These are phyloP conservation scores for Penicillium cosmopolitanum DNA, from an alignment of 495 filamentous ascomycete species.

Conservation along the genomic window DNA sequence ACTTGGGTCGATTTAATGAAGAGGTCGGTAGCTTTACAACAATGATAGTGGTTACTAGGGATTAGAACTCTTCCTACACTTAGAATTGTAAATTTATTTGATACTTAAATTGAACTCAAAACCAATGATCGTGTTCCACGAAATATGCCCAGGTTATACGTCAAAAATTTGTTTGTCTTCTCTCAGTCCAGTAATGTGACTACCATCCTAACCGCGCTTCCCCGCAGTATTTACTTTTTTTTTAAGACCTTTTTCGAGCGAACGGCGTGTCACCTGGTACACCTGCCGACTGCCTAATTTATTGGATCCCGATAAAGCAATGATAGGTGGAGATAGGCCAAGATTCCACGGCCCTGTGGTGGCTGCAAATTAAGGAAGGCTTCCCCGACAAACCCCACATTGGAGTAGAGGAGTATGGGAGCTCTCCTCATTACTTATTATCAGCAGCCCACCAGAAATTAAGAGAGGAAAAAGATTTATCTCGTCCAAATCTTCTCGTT, in stretches of 20 bases:
- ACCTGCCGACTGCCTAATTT: neutral
- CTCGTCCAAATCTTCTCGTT: neutral
- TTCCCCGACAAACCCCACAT: conserved; percentile 24
- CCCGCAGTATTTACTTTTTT: neutral
- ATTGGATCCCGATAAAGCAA: neutral
- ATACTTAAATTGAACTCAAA: neutral
- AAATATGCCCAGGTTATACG: no score
- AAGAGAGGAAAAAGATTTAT: neutral
- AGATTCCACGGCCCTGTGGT: neutral
- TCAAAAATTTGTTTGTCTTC: neutral
- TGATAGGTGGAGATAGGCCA: neutral
- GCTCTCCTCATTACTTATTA: conserved; percentile 6
- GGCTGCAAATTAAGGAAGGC: conserved; percentile 16
- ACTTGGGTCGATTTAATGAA: conserved; percentile 30
- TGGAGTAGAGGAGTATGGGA: neutral
- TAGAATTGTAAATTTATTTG: neutral
- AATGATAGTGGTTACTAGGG: neutral
- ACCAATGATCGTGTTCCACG: neutral
- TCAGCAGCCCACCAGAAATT: neutral
- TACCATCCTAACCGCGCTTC: neutral
- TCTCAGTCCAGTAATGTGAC: neutral
- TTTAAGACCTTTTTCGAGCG: no score
- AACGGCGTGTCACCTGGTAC: neutral
- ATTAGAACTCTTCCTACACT: neutral
- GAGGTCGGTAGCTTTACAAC: conserved; percentile 10